Conservation (phyloP, 805 yeast genomes). For the Clavispora fructus region DNA sequence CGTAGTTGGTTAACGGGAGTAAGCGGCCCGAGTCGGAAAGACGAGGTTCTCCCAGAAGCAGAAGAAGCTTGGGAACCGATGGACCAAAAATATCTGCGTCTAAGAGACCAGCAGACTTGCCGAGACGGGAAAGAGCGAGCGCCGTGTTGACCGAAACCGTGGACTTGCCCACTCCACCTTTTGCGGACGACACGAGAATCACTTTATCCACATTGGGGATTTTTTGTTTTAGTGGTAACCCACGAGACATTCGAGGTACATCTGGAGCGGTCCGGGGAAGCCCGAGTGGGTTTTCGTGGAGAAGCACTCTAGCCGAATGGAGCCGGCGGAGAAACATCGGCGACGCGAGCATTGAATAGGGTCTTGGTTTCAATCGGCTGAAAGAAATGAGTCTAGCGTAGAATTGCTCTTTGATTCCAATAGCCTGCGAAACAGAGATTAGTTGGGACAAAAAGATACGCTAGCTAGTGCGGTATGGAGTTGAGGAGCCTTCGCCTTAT, state of each 20-base stretch:
- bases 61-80: slow-evolving; percentile 67
- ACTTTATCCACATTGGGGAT: slow-evolving; percentile 61
- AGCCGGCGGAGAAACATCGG: not conserved
- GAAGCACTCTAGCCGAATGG: slow-evolving; percentile 1
- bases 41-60: slow-evolving; percentile 66
- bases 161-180: slow-evolving; percentile 81
- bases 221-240: slow-evolving; percentile 49
- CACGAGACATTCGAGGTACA: slow-evolving; percentile 38
- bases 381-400: too few relatives aligned
- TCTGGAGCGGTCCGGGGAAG: slow-evolving; percentile 22
- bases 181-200: slow-evolving; percentile 66
- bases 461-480: too few relatives aligned
- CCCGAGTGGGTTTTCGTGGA: slow-evolving; percentile 38
- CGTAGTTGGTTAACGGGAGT: slow-evolving; percentile 66
- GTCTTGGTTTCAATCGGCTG: too few relatives aligned
- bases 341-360: not conserved
- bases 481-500: not conserved
- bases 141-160: slow-evolving; percentile 72
- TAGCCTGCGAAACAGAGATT: too few relatives aligned
- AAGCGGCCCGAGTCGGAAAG: slow-evolving; percentile 48
- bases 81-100: slow-evolving; percentile 88
- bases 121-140: slow-evolving; percentile 47
- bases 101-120: slow-evolving; percentile 59
- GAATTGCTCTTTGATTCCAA: too few relatives aligned
- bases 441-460: too few relatives aligned